These are phyloP conservation scores for Calonectria hongkongensis DNA, from an alignment of 2,329 filamentous ascomycete genomes.

Conservation along the genomic window DNA sequence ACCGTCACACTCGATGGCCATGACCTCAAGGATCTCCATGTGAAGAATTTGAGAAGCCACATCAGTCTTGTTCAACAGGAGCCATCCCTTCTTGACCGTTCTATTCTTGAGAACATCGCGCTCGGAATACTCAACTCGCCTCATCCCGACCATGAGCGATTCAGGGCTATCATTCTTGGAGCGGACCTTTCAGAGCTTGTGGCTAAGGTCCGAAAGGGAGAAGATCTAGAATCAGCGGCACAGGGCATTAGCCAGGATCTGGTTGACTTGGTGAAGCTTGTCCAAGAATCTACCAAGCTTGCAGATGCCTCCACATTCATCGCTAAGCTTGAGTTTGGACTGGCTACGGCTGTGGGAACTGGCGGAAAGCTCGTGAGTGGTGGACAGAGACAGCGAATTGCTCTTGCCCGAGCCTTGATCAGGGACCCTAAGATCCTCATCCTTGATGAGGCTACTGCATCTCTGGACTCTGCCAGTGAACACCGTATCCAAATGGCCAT, in stretches of 20 bases:
- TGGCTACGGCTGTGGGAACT: slow-evolving; percentile 71
- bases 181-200: slow-evolving; percentile 70
- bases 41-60: slow-evolving; percentile 64
- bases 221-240: slow-evolving; percentile 67
- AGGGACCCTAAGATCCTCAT: slow-evolving; percentile 74
- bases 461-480: slow-evolving; percentile 76
- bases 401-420: slow-evolving; percentile 75
- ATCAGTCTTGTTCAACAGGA: slow-evolving; percentile 68
- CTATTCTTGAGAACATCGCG: slow-evolving; percentile 71
- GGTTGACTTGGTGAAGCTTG: slow-evolving; percentile 70
- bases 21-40: slow-evolving; percentile 69
- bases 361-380: slow-evolving; percentile 74
- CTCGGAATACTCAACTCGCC: slow-evolving; percentile 69
- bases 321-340: slow-evolving; percentile 71
- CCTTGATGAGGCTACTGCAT: slow-evolving; percentile 77
- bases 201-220: slow-evolving; percentile 69
- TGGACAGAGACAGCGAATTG: slow-evolving; percentile 77
- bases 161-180: slow-evolving; percentile 69
- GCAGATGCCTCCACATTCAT: slow-evolving; percentile 77
- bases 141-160: slow-evolving; percentile 60
- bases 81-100: slow-evolving; percentile 66
- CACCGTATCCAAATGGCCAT: slow-evolving; percentile 71
- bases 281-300: slow-evolving; percentile 71
- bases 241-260: slow-evolving; percentile 65
- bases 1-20: slow-evolving; percentile 67